phyloP scores from a whole-genome alignment of 371 early-diverging fungal species.

The Mortierella sp. region DNA sequence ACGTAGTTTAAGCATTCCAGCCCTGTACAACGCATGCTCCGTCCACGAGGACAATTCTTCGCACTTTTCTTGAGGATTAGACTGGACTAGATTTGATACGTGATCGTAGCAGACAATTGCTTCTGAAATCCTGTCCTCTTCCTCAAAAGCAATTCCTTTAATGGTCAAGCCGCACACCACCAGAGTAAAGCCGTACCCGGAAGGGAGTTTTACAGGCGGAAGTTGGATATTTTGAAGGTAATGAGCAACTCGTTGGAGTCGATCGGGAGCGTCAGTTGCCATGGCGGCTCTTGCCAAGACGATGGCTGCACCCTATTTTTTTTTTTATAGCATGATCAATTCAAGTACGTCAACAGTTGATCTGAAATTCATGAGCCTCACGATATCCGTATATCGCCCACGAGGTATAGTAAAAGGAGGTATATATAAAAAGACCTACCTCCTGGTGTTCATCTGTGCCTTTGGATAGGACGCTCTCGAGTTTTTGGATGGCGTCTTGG shows the following conservation, averaged over 20 bases:
- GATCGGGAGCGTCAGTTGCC: constrained; percentile 47
- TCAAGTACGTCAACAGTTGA: not conserved
- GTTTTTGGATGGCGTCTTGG: constrained; percentile 44
- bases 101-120: constrained; percentile 68
- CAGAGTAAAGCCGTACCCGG: constrained; percentile 68
- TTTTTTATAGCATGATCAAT: not conserved
- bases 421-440: constrained; percentile 9
- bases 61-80: constrained; percentile 54
- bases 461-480: constrained; percentile 32
- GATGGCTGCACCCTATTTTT: constrained; percentile 44
- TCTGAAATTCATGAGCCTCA: not conserved
- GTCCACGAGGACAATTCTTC: constrained; percentile 74
- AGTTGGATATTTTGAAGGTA: constrained; percentile 54
- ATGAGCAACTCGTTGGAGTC: constrained; percentile 37
- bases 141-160: constrained; percentile 71
- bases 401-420: not conserved
- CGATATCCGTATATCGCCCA: not conserved
- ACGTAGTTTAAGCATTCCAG: constrained; percentile 65
- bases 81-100: constrained; percentile 57
- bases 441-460: constrained; percentile 56
- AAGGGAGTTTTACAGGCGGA: constrained; percentile 41
- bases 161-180: constrained; percentile 64
- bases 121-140: constrained; percentile 58
- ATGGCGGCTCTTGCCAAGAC: constrained; percentile 49
- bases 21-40: constrained; percentile 79